These are phyloP conservation scores for Stachybotrys chartarum DNA, from an alignment of 2,329 filamentous ascomycete genomes.

Conservation along the genomic window DNA sequence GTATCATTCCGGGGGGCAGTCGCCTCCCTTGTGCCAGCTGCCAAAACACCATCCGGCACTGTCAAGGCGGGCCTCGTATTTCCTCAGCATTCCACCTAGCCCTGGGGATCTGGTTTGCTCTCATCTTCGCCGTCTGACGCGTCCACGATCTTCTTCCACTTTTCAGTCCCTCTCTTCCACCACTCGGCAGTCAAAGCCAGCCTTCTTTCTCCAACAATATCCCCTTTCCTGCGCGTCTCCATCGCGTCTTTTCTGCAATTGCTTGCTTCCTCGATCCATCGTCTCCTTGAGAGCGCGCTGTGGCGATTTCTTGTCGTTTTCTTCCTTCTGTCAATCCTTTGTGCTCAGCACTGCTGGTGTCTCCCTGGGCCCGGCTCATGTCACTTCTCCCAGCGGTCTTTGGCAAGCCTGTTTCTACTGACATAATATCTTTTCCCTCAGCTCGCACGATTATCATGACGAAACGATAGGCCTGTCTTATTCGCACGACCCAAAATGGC, in stretches of 20 bases:
- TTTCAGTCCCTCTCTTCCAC: background rate
- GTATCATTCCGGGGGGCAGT: background rate
- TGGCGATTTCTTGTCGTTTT: background rate
- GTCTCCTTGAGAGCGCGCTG: too few species aligned
- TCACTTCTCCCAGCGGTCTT: slow-evolving; percentile 1
- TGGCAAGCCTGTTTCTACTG: slow-evolving; percentile 1
- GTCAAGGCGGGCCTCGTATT: background rate
- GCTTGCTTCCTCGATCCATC: background rate
- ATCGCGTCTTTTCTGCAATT: slow-evolving; percentile 3
- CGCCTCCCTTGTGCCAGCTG: background rate
- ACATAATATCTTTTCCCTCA: slow-evolving; percentile 6
- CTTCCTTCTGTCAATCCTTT: background rate
- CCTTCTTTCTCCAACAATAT: background rate
- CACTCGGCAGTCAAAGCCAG: background rate
- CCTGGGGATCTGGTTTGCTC: background rate
- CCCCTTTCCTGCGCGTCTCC: slow-evolving; percentile 4
- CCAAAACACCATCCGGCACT: background rate
- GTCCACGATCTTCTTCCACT: background rate
- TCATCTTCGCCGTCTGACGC: background rate
- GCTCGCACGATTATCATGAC: slow-evolving; percentile 1
- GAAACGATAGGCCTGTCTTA: slow-evolving; percentile 4
- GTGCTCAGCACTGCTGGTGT: background rate
- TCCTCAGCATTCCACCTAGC: background rate
- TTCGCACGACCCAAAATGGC: slow-evolving; percentile 18
- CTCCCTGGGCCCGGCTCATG: background rate